A percentile compares a stretch with the other conserved stretches of the same genome.
Conservation (phyloP, 2,329 filamentous ascomycete genomes). For the Cladosporium phlei region DNA sequence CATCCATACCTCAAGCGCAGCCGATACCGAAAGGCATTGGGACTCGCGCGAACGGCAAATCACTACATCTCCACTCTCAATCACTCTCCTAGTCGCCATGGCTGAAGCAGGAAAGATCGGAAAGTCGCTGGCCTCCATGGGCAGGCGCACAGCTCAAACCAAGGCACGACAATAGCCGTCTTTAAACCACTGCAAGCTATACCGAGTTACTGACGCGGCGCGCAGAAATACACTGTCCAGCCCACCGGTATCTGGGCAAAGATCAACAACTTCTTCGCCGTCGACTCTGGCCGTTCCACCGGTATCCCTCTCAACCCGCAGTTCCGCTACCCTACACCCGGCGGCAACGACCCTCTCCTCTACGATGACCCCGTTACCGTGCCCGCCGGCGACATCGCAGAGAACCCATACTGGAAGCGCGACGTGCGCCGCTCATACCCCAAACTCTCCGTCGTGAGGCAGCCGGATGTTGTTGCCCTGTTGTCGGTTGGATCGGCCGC, state of each 20-base stretch:
- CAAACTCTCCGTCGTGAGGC: conserved; percentile 69
- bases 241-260: conserved; percentile 83
- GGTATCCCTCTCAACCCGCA: conserved; percentile 90
- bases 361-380: conserved; percentile 81
- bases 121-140: conserved; percentile 10
- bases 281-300: conserved; percentile 84
- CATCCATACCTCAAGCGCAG: conserved; percentile 3
- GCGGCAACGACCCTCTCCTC: conserved; percentile 60
- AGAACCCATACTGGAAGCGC: conserved; percentile 96
- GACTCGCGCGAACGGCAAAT: conserved; percentile 5
- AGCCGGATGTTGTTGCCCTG: conserved; percentile 80
- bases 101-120: conserved; percentile 11
- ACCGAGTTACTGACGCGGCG: conserved; percentile 1
- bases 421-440: conserved; percentile 81
- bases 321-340: conserved; percentile 82
- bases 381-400: conserved; percentile 81
- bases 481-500: conserved; percentile 79
- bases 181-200: too few relatives aligned
- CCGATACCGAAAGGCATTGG: conserved; percentile 11
- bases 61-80: conserved; percentile 10
- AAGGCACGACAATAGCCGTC: conserved; percentile 11
- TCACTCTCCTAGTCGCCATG: conserved; percentile 4
- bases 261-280: conserved; percentile 69
- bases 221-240: conserved; percentile 91
- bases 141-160: conserved; percentile 3